phyloP scores from a whole-genome alignment of 768 basidiomycete genomes.

The Boletus edulis region DNA sequence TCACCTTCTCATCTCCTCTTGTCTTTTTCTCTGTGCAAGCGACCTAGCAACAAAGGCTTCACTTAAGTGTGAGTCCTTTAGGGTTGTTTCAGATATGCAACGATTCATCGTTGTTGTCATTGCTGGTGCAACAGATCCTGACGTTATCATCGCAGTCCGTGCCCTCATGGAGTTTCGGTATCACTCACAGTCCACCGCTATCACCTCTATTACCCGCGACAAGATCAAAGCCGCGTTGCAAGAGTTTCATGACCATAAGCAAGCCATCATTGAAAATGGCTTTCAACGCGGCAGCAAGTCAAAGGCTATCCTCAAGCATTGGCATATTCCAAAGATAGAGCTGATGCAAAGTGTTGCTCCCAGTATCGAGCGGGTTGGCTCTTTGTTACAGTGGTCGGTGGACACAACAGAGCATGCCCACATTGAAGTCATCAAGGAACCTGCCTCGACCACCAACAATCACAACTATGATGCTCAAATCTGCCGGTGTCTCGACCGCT shows the following conservation, averaged over 20 bases:
- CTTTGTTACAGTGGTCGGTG: background rate
- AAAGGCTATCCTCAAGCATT: slow-evolving; percentile 30
- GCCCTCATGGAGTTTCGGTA: slow-evolving; percentile 37
- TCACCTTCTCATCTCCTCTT: too few relatives aligned
- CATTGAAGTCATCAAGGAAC: too few relatives aligned
- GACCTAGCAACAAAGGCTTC: too few relatives aligned
- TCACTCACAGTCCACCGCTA: slow-evolving; percentile 26
- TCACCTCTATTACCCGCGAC: slow-evolving; percentile 11
- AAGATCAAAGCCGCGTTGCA: slow-evolving; percentile 21
- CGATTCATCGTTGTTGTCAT: too few relatives aligned
- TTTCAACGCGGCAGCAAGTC: slow-evolving; percentile 15
- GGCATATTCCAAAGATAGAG: slow-evolving; percentile 38
- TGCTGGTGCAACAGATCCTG: too few relatives aligned
- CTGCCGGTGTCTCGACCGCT: background rate
- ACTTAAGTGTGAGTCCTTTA: too few relatives aligned
- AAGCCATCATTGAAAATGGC: slow-evolving; percentile 30
- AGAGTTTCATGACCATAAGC: slow-evolving; percentile 37
- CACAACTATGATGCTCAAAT: background rate
- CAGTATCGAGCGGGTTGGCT: background rate
- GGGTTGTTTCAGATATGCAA: too few relatives aligned
- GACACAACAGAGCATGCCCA: too few relatives aligned
- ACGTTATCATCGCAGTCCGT: too few relatives aligned
- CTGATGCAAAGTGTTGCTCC: background rate
- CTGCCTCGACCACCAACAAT: too few relatives aligned
- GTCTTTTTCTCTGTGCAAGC: too few relatives aligned